Base-by-base conservation (phyloP, 176 grass and related monocot species). In the Rhynchospora pubera region DNA sequence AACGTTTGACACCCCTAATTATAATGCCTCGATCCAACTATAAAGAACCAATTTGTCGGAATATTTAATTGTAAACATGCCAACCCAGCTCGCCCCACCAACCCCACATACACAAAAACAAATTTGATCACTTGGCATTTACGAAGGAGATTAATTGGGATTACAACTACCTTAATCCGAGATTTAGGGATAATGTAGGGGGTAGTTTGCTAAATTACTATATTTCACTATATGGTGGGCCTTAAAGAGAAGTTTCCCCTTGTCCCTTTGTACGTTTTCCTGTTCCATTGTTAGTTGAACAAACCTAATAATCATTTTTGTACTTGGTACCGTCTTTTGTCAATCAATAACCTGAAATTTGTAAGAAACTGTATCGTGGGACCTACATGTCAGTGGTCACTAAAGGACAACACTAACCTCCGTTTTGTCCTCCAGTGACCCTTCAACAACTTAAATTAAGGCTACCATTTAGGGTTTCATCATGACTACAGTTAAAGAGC, bases 381-480 rank as follows among this genome's bases (percentile, higher is more conserved):
- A 45, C 65, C 82, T 57, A 78, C 83, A 43, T 79, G 15, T 79
- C 83, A 77, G 12, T 56, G 42, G 83, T 9, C 83, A 79, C 74
- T 53, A 85, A 6, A 85, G 47, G 74, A 58, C 84, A 79, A 21
- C 34, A 79, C 48, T 57, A 66, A 79, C 73, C 76, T 67, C 83
- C 83, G 52, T 34, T 84, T 84, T 84, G 83, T 76, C 34, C 63
- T 62, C 61, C 15, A 85, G 14, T 66, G 76, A 80, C 84, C 44
- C 48, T 32, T 26, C 57, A 85, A 45, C 84, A 85, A 79, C 53
- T 55, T 47, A 18, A 51, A 75, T 66, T 51, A 82, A 62, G 75
- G 79, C 57, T 81, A 22, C 32, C n/a, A 3, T 58, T 34, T 50
- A 82, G 61, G 79, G 43, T 46, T 53, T 53, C 62, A 28, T 64